phyloP scores from a whole-genome alignment of 2,329 filamentous ascomycete species.

The Penicillium paneum region DNA sequence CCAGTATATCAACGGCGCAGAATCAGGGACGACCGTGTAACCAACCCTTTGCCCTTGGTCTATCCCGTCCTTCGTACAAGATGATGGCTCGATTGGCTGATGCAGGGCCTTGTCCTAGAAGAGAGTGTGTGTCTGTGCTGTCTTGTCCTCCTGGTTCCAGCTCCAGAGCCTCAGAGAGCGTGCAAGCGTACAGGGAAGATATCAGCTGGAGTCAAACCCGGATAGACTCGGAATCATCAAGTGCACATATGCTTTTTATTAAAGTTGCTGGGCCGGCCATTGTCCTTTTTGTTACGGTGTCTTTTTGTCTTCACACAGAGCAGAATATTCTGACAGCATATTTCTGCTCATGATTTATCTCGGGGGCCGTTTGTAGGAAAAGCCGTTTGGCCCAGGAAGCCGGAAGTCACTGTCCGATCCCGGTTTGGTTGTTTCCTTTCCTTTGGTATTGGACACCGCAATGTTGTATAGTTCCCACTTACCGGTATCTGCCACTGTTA shows the following conservation, averaged over 20 bases:
- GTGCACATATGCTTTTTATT: not conserved
- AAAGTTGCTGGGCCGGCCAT: not conserved
- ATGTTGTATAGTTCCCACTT: constrained; percentile 7
- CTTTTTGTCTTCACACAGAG: not conserved
- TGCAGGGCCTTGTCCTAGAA: constrained; percentile 9
- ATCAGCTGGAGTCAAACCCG: constrained; percentile 1
- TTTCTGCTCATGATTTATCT: not conserved
- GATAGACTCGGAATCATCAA: constrained; percentile 12
- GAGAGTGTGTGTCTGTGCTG: constrained; percentile 1
- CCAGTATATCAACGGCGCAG: constrained; percentile 16
- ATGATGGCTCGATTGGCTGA: constrained; percentile 10
- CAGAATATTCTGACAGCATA: constrained; percentile 8
- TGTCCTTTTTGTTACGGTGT: not conserved
- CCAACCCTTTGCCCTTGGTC: constrained; percentile 1
- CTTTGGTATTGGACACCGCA: constrained; percentile 3
- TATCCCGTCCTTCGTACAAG: not conserved
- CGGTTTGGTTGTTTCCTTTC: constrained; percentile 4
- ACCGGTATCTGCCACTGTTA: constrained; percentile 2
- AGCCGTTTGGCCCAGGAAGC: constrained; percentile 17
- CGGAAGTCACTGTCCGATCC: constrained; percentile 17
- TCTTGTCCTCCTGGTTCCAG: constrained; percentile 3
- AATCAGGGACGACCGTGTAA: constrained; percentile 17
- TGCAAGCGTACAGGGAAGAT: constrained; percentile 5
- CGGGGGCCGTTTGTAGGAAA: constrained; percentile 16
- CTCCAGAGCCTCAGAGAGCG: not conserved